Evolutionary conservation across 164 flowering plant species (phyloP).

Genomic region (Vitis cinerea): DNA sequence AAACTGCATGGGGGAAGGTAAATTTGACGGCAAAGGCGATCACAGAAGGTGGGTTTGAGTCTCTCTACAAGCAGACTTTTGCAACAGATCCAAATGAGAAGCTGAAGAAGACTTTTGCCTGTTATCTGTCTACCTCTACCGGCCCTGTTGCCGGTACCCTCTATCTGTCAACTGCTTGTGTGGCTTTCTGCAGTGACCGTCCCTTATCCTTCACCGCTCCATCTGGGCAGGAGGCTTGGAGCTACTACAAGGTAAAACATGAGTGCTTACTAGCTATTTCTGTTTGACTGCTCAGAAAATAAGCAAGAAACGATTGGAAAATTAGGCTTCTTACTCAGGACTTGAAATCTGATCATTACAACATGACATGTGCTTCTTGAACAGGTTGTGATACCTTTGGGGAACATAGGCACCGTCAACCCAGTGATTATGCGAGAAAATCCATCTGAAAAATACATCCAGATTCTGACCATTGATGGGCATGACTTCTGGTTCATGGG

Average conservation of each 20-base stretch:
- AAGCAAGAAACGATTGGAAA: too few relatives aligned
- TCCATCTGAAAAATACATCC: conserved; percentile 27
- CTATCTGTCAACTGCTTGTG: conserved; percentile 18
- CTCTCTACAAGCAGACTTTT: conserved; percentile 23
- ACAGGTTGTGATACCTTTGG: not conserved
- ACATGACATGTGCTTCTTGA: conserved; percentile 16
- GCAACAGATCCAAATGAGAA: conserved; percentile 22
- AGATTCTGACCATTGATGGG: conserved; percentile 21
- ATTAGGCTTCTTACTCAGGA: too few relatives aligned
- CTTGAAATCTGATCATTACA: not conserved
- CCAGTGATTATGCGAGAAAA: conserved; percentile 23
- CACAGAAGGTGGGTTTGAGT: conserved; percentile 29
- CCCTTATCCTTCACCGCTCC: conserved; percentile 19
- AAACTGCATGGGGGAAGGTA: conserved; percentile 60
- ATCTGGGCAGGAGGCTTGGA: conserved; percentile 16
- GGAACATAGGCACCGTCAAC: conserved; percentile 13
- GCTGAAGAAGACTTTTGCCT: conserved; percentile 26
- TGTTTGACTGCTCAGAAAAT: not conserved
- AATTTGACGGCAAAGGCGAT: conserved; percentile 38
- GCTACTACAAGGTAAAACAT: conserved; percentile 25
- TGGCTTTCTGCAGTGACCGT: conserved; percentile 31
- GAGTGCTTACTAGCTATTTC: not conserved
- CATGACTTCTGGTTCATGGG: conserved; percentile 35
- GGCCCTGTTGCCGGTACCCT: conserved; percentile 30
- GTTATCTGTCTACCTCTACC: conserved; percentile 24